Evolutionary conservation across 192 early-diverging fungal genomes (phyloP), one percentile per base, ranked within the genome.

Genomic region (Geranomyces michiganensis): DNA sequence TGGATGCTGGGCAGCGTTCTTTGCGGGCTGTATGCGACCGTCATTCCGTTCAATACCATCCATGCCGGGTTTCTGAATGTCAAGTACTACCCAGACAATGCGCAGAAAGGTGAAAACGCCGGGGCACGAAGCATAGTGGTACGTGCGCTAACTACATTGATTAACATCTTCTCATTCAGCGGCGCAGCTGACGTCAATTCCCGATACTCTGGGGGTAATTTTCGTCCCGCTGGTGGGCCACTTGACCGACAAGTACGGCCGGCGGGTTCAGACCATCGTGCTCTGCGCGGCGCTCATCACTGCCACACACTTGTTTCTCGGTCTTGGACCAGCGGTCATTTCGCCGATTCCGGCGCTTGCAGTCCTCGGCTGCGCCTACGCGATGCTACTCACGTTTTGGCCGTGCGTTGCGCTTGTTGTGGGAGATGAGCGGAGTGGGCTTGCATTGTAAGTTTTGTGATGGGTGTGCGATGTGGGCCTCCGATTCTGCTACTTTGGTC

Each of bases 31-130:
- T 80, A 82, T 46, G 88, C 84, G 22, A 81, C 81, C n/a, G 78
- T 85, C 14, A 74, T 86, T 1, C 84, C 88, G 8, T 89, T 89
- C 80, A 87, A 88, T 67, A 85, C 81, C 4, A 87, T 89, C 67
- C 88, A 88, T 62, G 80, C 83, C 1, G 81, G 75, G 21, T 84
- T 89, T 41, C 69, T 89, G 32, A 70, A 82, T 56, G 55, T 65
- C 51, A 84, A 85, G 63, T 89, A 80, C 80, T 89, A 85, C 65
- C 78, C 51, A 14, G 75, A 69, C 15, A 81, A 88, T 56, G 80
- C 86, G 4, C 58, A 74, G 47, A 83, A 56, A 73, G 80, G 76
- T 77, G n/a, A n/a, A n/a, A n/a, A 43, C 29, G 47, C 36, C 30
- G 36, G 36, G 36, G 36, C 5, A 3, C 36, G 10, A 41, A 1